phyloP scores from a whole-genome alignment of 2,329 filamentous ascomycete species.

The Sporothrix curviconia region DNA sequence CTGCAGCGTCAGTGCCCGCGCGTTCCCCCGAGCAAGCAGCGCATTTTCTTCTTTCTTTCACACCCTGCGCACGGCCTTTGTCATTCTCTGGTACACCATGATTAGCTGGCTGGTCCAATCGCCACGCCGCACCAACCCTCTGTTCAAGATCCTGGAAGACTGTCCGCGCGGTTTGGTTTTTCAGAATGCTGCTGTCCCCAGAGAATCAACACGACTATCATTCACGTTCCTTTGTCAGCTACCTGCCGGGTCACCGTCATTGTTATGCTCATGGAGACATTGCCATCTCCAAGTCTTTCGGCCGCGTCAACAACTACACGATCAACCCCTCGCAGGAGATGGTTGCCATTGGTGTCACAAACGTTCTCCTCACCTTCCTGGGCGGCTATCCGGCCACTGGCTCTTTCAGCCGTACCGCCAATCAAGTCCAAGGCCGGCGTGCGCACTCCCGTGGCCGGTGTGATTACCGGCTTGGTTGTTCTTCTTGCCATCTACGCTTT shows the following conservation, averaged over 20 bases:
- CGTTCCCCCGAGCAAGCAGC: constrained; percentile 61
- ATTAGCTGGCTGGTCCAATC: constrained; percentile 82
- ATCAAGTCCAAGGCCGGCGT: constrained; percentile 82
- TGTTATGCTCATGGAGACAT: constrained; percentile 93
- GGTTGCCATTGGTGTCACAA: constrained; percentile 87
- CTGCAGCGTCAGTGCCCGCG: constrained; percentile 62
- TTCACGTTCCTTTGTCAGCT: constrained; percentile 60
- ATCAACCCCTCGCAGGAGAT: constrained; percentile 96
- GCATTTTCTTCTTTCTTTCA: constrained; percentile 80
- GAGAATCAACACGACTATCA: constrained; percentile 57
- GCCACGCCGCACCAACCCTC: constrained; percentile 51
- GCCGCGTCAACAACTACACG: constrained; percentile 93
- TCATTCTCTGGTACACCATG: constrained; percentile 86
- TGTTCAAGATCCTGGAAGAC: constrained; percentile 65
- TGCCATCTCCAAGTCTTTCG: constrained; percentile 95
- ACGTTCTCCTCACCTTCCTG: constrained; percentile 84
- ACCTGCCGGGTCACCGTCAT: constrained; percentile 83
- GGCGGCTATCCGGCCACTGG: constrained; percentile 91
- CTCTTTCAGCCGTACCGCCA: constrained; percentile 60
- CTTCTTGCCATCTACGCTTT: constrained; percentile 72
- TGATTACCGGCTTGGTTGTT: constrained; percentile 71
- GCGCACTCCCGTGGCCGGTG: constrained; percentile 68
- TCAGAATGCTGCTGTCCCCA: constrained; percentile 69
- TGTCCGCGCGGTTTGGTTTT: constrained; percentile 90
- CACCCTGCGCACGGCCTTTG: constrained; percentile 85